Conservation (phyloP, 2,329 filamentous ascomycete genomes). For the Furcasterigmium furcatum region DNA sequence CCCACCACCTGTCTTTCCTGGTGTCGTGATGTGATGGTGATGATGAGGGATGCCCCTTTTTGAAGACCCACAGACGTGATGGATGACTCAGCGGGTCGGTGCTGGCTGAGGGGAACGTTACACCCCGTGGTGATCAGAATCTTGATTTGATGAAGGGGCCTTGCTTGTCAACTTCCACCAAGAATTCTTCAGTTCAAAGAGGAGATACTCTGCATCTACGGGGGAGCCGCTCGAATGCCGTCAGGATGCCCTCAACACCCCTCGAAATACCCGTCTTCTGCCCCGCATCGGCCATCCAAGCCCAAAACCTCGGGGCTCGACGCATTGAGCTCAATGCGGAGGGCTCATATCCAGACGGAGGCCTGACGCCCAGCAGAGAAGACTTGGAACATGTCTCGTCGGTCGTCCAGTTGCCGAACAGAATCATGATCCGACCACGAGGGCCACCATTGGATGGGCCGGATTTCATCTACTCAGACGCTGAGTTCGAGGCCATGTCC, state of each 20-base stretch:
- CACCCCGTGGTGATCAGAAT: too few species aligned
- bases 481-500: conserved; percentile 42
- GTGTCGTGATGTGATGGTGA: too few species aligned
- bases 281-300: conserved; percentile 30
- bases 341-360: conserved; percentile 47
- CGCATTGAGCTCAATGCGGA: conserved; percentile 52
- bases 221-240: too few species aligned
- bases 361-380: conserved; percentile 43
- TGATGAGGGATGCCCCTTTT: too few species aligned
- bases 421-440: conserved; percentile 54
- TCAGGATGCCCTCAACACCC: conserved; percentile 11
- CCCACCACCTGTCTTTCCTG: too few species aligned
- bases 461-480: conserved; percentile 47
- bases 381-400: conserved; percentile 26
- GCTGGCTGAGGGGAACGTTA: background rate
- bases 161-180: too few species aligned
- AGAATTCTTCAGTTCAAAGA: too few species aligned
- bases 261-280: conserved; percentile 56
- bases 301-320: conserved; percentile 38
- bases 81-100: background rate
- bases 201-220: too few species aligned
- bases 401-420: conserved; percentile 33
- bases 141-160: too few species aligned
- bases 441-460: conserved; percentile 20
- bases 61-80: background rate